Conservation (phyloP, 1,284 basidiomycete species). For the Trametes versicolor region DNA sequence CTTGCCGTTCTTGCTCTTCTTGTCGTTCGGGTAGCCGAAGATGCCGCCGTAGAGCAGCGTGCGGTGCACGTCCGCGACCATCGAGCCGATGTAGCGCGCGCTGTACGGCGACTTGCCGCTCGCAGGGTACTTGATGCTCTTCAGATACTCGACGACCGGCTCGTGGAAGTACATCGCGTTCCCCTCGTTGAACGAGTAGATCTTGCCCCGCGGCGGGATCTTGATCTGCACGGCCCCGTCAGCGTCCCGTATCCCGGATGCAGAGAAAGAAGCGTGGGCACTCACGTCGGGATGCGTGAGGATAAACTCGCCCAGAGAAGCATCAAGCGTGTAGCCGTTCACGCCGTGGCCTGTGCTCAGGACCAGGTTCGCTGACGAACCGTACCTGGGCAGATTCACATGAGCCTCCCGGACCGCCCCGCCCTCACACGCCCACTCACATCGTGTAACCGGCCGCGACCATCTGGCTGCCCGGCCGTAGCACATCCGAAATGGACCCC, state of each 20-base stretch:
- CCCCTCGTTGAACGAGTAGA: slow-evolving; percentile 99
- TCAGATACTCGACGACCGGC: slow-evolving; percentile 88
- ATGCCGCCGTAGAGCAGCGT: slow-evolving; percentile 98
- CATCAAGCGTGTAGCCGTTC: slow-evolving; percentile 98
- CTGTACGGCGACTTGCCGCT: slow-evolving; percentile 86
- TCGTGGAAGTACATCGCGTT: slow-evolving; percentile 95
- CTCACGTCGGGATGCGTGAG: slow-evolving; percentile 95
- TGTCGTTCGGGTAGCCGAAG: slow-evolving; percentile 98
- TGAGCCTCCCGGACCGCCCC: slow-evolving; percentile 18
- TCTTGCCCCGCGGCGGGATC: slow-evolving; percentile 95
- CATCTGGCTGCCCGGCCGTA: slow-evolving; percentile 96
- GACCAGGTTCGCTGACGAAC: slow-evolving; percentile 97
- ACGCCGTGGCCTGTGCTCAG: slow-evolving; percentile 96
- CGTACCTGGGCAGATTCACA: slow-evolving; percentile 77
- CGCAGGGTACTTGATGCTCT: slow-evolving; percentile 93
- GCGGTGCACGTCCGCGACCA: slow-evolving; percentile 98
- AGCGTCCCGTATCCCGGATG: slow-evolving; percentile 13
- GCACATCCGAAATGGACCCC: slow-evolving; percentile 87
- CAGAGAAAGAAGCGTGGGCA: slow-evolving; percentile 19
- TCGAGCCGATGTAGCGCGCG: slow-evolving; percentile 97
- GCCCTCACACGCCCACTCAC: slow-evolving; percentile 54
- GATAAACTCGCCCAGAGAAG: slow-evolving; percentile 97
- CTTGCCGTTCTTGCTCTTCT: slow-evolving; percentile 97
- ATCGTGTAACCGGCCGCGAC: slow-evolving; percentile 98
- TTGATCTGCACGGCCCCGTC: slow-evolving; percentile 68